A percentile compares a stretch with the other conserved stretches of the same genome.
Conservation (phyloP, 495 filamentous ascomycete species). For the Trichoderma reesei region DNA sequence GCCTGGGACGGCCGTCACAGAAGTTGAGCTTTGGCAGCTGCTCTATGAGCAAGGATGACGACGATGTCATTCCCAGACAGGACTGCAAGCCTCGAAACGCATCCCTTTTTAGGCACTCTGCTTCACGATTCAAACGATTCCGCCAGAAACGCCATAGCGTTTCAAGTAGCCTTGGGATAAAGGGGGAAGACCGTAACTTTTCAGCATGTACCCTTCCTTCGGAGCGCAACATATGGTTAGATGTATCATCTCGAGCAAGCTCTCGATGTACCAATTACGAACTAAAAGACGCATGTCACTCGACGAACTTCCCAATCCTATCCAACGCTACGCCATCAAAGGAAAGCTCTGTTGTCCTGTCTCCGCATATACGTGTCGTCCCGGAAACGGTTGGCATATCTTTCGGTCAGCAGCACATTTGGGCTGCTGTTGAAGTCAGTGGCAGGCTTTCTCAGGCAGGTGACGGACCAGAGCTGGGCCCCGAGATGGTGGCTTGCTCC, state of each 20-base stretch:
- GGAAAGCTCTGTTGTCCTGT: slow-evolving; percentile 18
- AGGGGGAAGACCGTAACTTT: neutral
- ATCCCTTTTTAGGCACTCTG: neutral
- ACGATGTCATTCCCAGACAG: neutral
- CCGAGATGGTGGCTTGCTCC: neutral
- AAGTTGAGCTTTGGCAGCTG: neutral
- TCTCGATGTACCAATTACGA: neutral
- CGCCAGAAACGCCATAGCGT: neutral
- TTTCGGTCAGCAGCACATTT: slow-evolving; percentile 25
- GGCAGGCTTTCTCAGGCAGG: slow-evolving; percentile 20
- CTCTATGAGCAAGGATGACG: neutral
- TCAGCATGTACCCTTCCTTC: neutral
- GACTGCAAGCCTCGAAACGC: neutral
- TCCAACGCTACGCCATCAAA: neutral
- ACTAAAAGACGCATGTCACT: neutral
- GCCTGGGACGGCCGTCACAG: neutral
- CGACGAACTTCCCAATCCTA: neutral
- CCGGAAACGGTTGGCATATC: slow-evolving; percentile 43
- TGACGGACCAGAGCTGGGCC: neutral
- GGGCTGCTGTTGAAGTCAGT: slow-evolving; percentile 39
- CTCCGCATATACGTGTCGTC: slow-evolving; percentile 33
- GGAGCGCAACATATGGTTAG: neutral
- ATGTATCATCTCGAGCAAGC: neutral
- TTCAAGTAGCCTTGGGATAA: neutral
- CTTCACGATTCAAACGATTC: neutral